Conservation (phyloP, 1,284 basidiomycete species). For the Singerocomus rubriflavus region DNA sequence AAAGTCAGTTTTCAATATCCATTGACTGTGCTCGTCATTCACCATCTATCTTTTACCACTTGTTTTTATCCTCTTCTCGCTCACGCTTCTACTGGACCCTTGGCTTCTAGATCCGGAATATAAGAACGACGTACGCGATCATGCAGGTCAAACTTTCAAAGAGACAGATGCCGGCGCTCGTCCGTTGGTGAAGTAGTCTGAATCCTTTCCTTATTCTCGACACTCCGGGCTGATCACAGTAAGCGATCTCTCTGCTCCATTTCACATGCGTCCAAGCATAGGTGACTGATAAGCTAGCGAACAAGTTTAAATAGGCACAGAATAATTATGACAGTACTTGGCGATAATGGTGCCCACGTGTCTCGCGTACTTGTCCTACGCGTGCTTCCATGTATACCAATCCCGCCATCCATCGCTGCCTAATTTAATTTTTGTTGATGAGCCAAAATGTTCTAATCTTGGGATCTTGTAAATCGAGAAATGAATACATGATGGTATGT, state of each 20-base stretch:
- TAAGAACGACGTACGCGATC: constrained; percentile 38
- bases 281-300: constrained; percentile 13
- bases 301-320: constrained; percentile 3
- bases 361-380: constrained; percentile 4
- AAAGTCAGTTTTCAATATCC: constrained; percentile 28
- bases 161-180: constrained; percentile 39
- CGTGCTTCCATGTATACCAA: constrained; percentile 8
- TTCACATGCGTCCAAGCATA: not conserved
- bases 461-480: not conserved
- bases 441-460: not conserved
- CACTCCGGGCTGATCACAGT: constrained; percentile 9
- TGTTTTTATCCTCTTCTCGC: not conserved
- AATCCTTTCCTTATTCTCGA: not conserved
- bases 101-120: constrained; percentile 18
- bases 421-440: constrained; percentile 5
- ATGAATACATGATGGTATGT: not conserved
- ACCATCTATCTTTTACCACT: not conserved
- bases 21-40: not conserved
- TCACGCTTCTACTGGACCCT: constrained; percentile 16
- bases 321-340: not conserved
- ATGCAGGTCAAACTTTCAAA: constrained; percentile 36
- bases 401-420: not conserved
- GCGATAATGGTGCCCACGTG: not conserved
- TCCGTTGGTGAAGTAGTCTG: constrained; percentile 38
- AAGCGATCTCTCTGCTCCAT: constrained; percentile 7